Evolutionary conservation across 331 rosid genomes (phyloP).

Genomic region (Ulmus americana): DNA sequence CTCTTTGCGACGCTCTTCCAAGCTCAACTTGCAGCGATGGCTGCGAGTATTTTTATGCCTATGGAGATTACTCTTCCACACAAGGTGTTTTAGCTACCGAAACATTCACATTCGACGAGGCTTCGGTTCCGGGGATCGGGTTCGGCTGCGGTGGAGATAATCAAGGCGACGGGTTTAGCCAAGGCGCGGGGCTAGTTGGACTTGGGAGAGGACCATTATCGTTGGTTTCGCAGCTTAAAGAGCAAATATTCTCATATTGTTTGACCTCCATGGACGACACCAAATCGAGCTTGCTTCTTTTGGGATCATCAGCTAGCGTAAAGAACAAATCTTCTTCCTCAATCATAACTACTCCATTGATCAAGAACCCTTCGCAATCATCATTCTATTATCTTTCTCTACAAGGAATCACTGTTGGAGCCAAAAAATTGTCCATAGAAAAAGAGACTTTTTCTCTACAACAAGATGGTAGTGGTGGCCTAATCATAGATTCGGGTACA

Average conservation of each 20-base stretch:
- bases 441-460: constrained; percentile 44
- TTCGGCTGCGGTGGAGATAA: constrained; percentile 86
- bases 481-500: constrained; percentile 87
- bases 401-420: constrained; percentile 74
- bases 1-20: constrained; percentile 52
- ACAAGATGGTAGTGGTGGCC: constrained; percentile 75
- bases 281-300: constrained; percentile 45
- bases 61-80: constrained; percentile 71
- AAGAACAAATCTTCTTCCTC: constrained; percentile 7
- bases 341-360: constrained; percentile 44
- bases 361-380: constrained; percentile 59
- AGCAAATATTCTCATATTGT: constrained; percentile 69
- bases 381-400: constrained; percentile 76
- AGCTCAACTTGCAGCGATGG: constrained; percentile 49
- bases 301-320: constrained; percentile 49
- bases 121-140: constrained; percentile 39
- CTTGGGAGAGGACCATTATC: constrained; percentile 84
- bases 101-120: constrained; percentile 61
- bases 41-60: constrained; percentile 60
- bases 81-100: constrained; percentile 64
- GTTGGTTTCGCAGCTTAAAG: constrained; percentile 66
- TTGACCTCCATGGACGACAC: constrained; percentile 56
- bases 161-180: constrained; percentile 70
- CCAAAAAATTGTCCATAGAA: constrained; percentile 30
- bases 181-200: constrained; percentile 75